Evolutionary conservation across 2,329 filamentous ascomycete genomes (phyloP).

Genomic region (Teratosphaeria epicoccoides): DNA sequence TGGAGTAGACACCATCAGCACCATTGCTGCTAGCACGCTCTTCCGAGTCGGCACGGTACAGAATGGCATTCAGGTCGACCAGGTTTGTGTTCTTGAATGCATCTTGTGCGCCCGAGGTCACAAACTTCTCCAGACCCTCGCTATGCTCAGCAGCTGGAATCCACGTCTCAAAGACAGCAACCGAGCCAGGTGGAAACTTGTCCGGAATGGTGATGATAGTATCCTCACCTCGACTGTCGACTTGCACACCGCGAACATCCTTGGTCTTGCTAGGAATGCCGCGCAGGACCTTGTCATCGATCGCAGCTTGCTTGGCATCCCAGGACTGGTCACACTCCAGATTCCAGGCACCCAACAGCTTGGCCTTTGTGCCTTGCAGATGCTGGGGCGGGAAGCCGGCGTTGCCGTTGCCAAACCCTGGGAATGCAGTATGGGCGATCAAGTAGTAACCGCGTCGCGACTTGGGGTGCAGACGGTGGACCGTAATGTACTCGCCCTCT

Average conservation of each 20-base stretch:
- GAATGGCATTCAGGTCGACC: slow-evolving; percentile 77
- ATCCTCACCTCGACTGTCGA: slow-evolving; percentile 62
- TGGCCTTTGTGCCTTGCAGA: slow-evolving; percentile 73
- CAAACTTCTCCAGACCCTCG: slow-evolving; percentile 71
- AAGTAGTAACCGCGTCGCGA: slow-evolving; percentile 90
- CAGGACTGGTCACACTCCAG: slow-evolving; percentile 75
- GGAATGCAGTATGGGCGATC: slow-evolving; percentile 92
- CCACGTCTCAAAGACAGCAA: slow-evolving; percentile 92
- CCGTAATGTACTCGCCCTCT: slow-evolving; percentile 89
- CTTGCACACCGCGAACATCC: slow-evolving; percentile 60
- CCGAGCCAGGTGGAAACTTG: slow-evolving; percentile 83
- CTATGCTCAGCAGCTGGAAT: slow-evolving; percentile 80
- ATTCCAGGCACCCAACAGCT: slow-evolving; percentile 81
- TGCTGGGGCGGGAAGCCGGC: slow-evolving; percentile 69
- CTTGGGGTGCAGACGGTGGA: slow-evolving; percentile 86
- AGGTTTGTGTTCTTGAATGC: slow-evolving; percentile 68
- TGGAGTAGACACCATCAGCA: slow-evolving; percentile 75
- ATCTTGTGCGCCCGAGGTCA: slow-evolving; percentile 67
- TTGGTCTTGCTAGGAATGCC: slow-evolving; percentile 78
- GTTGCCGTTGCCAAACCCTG: slow-evolving; percentile 76
- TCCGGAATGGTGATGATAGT: slow-evolving; percentile 72
- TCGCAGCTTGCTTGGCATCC: slow-evolving; percentile 53
- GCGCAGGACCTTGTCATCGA: slow-evolving; percentile 60
- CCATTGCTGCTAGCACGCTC: slow-evolving; percentile 70
- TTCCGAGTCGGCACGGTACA: slow-evolving; percentile 88